Evolutionary conservation across 2,329 filamentous ascomycete species (phyloP), one percentile per base, ranked within the genome.

Genomic region (Alternaria longipes): DNA sequence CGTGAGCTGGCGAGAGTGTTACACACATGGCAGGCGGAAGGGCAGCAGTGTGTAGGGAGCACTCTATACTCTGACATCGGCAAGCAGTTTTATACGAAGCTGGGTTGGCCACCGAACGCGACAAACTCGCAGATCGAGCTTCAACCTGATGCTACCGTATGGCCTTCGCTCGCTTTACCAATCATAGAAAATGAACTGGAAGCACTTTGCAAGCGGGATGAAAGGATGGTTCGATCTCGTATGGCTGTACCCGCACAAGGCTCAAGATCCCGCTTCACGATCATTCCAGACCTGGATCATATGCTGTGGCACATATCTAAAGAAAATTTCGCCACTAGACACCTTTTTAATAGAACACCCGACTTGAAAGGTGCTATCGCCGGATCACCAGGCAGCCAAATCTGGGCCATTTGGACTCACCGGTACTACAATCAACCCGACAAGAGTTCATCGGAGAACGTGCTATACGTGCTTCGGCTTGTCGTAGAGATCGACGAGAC

Each of bases 51-150:
- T 28, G 74, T 86, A 4, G 94, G 93, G 76, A 93, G 90, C 1
- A 86, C 94, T 7, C 83, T 97, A 9, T 97, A 89, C 79, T 96
- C 92, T 4, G 91, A 95, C 71, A 92, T 94, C 64, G 91, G 93
- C 16, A 92, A 91, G 80, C 80, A 81, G 4, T 97, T 92, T 78
- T 97, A 97, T 78, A 85, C 89, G 6, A 84, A 83, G 41, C 83
- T 87, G 62, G 92, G 92, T 30, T 97, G 93, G 93, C 82, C 85
- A 36, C 84, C 88, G 0, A 92, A 89, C 66, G 82, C 85, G 16
- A 93, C 90, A 63, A 83, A 85, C 2, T 91, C 94, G 73, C 83
- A 94, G 41, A 82, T 85, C 24, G 86, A 95, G 58, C 78, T 82
- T 8, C 81, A 84, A 1, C 63, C 80, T 12, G 56, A 60, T 62